A percentile compares a stretch with the other conserved stretches of the same genome.
phyloP scores from a whole-genome alignment of 176 grass and related monocot genomes.

The Metroxylon sagu region DNA sequence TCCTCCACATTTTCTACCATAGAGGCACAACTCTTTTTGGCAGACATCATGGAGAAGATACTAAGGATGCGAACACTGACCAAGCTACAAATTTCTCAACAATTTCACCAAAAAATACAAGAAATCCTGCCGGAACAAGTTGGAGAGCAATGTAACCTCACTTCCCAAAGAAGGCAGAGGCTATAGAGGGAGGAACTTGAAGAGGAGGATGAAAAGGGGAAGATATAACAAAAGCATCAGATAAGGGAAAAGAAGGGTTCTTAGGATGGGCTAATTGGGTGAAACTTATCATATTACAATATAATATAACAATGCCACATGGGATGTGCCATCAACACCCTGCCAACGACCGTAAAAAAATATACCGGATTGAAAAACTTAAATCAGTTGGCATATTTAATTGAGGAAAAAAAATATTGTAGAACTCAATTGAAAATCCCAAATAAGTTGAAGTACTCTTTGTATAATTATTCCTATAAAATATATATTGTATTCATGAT shows the following conservation, averaged over 20 bases:
- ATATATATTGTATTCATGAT: no score
- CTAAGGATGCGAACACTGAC: slow-evolving; percentile 16
- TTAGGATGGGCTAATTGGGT: slow-evolving; percentile 20
- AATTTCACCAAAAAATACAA: slow-evolving; percentile 23
- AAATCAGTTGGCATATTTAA: no score
- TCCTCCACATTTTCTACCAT: slow-evolving; percentile 29
- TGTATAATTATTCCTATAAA: no score
- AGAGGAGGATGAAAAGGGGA: slow-evolving; percentile 46
- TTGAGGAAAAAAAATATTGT: no score
- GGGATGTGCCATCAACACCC: no score
- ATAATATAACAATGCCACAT: no score
- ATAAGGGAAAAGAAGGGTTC: slow-evolving; percentile 2
- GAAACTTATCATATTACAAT: no score
- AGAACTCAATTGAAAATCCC: no score
- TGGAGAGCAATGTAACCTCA: slow-evolving; percentile 63
- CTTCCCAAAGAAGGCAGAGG: slow-evolving; percentile 34
- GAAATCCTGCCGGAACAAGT: slow-evolving; percentile 42
- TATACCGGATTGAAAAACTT: no score
- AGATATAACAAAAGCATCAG: slow-evolving; percentile 71
- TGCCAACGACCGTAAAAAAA: no score
- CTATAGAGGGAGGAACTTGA: slow-evolving; percentile 23
- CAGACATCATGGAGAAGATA: slow-evolving; percentile 22
- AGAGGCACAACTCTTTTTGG: slow-evolving; percentile 41
- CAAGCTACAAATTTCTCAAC: slow-evolving; percentile 25
- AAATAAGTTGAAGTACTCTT: no score